Base-by-base conservation (phyloP, 2,329 filamentous ascomycete genomes). In the Stagonosporopsis tanaceti region DNA sequence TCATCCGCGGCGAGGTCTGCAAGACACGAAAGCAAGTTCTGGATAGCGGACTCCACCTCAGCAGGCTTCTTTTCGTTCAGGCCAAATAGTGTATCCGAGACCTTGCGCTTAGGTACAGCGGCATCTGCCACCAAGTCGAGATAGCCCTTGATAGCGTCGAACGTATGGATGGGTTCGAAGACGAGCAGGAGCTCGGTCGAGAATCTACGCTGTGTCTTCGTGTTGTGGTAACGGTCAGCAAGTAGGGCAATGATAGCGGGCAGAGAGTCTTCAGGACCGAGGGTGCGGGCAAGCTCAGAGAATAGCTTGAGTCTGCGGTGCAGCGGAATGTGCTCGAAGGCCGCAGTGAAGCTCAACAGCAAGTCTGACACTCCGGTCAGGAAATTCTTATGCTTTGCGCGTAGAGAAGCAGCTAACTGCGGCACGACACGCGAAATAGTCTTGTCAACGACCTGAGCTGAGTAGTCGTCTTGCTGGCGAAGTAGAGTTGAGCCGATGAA, bases 401-500 rank as follows among this genome's bases (percentile, higher is more conserved):
- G 88, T 58, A 99, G 84, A 0, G 93, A 96, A 30, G 89, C 87
- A 37, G 97, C 92, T 41, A 99, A 82, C 14, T 94, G 93, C 24
- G 96, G 96, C 28, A 99, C 91, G 22, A 99, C 93, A 67, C 94
- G 90, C 60, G 93, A 91, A 67, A 99, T 93, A 1, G 95, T 98
- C 80, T 87, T 93, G 68, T 96, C 92, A 56, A 97, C 94, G 30
- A 99, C 94, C 74, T 97, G 92, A 12, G 93, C 93, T 22, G 95
- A 98, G 78, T 97, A 98, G 67, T 98, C 94, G 69, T 99, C 96
- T 67, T 92, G 92, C 78, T 97, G 94, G 46, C 91, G 89, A 47
- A 99, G 84, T 20, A 97, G 89, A 3, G 92, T 97, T 40, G 89
- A 90, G 39, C 94, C 93, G 89, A 98, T 97, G 74, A 98, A 97